These are phyloP conservation scores for Ophiostoma novo-ulmi DNA, from an alignment of 2,329 filamentous ascomycete species.

Conservation along the genomic window DNA sequence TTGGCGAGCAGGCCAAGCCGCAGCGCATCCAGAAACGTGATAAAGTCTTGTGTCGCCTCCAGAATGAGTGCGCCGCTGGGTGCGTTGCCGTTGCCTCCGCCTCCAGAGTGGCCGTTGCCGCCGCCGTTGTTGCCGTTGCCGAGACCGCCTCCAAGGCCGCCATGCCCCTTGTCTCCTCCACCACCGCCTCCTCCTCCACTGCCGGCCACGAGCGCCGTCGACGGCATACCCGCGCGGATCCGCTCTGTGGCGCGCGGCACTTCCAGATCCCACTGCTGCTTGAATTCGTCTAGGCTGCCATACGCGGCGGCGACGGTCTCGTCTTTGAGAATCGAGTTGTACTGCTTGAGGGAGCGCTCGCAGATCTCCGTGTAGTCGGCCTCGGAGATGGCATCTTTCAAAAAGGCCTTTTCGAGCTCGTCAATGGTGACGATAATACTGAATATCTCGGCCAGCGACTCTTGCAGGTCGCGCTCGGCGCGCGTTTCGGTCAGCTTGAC, in stretches of 20 bases:
- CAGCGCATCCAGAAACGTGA: constrained; percentile 92
- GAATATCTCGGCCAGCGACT: constrained; percentile 94
- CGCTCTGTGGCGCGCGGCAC: constrained; percentile 91
- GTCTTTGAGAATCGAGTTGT: constrained; percentile 87
- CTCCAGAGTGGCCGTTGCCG: constrained; percentile 45
- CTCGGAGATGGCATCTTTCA: constrained; percentile 91
- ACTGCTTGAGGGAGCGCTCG: constrained; percentile 88
- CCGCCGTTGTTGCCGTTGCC: constrained; percentile 42
- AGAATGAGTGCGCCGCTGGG: constrained; percentile 65
- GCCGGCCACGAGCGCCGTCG: constrained; percentile 61
- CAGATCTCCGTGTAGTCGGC: constrained; percentile 95
- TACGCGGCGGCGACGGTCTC: constrained; percentile 88
- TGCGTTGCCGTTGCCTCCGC: constrained; percentile 33
- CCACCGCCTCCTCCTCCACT: constrained; percentile 40
- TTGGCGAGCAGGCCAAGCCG: constrained; percentile 90
- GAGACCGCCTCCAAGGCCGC: constrained; percentile 33
- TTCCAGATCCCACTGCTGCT: constrained; percentile 90
- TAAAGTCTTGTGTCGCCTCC: constrained; percentile 94
- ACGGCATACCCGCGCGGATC: constrained; percentile 85
- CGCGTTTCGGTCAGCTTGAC: constrained; percentile 84
- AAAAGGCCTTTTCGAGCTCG: constrained; percentile 90
- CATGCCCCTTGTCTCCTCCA: constrained; percentile 40
- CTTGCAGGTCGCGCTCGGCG: constrained; percentile 86
- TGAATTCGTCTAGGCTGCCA: constrained; percentile 83
- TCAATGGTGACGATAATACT: constrained; percentile 96